phyloP scores from a whole-genome alignment of 2,329 filamentous ascomycete genomes.

The Aspergillus latus region DNA sequence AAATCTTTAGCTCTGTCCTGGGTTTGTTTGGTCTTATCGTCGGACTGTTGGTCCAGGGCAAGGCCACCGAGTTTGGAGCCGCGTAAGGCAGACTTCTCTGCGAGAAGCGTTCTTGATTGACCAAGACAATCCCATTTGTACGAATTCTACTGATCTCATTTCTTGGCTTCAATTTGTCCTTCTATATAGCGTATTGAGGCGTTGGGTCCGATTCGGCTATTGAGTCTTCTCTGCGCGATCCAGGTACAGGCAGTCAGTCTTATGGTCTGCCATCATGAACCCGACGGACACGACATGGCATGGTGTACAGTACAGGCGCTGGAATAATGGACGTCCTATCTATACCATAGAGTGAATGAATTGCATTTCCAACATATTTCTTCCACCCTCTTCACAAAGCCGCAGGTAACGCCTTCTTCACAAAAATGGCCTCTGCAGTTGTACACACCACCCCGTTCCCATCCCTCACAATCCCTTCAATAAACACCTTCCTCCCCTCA shows the following conservation, averaged over 20 bases:
- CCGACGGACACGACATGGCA: not conserved
- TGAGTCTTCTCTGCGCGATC: conserved; percentile 29
- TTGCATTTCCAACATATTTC: not conserved
- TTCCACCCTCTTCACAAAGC: not conserved
- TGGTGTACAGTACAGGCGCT: conserved; percentile 28
- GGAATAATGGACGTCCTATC: conserved; percentile 17
- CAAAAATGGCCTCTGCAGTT: conserved; percentile 9
- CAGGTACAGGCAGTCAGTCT: conserved; percentile 26
- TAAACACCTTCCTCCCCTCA: conserved; percentile 15
- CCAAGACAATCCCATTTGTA: conserved; percentile 23
- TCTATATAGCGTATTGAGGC: conserved; percentile 42
- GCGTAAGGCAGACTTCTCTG: conserved; percentile 21
- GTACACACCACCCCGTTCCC: not conserved
- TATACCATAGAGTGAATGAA: conserved; percentile 14
- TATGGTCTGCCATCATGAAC: conserved; percentile 24
- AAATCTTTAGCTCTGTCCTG: conserved; percentile 97
- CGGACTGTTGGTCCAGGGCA: conserved; percentile 81
- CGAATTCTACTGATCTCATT: conserved; percentile 23
- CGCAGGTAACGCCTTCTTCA: not conserved
- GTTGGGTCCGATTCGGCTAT: conserved; percentile 36
- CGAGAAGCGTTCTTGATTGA: conserved; percentile 18
- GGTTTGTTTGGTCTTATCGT: conserved; percentile 96
- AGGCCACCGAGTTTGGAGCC: conserved; percentile 69
- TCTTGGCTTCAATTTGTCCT: conserved; percentile 24
- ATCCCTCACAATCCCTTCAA: conserved; percentile 6